Conservation (phyloP, 2,329 filamentous ascomycete species). For the Alternaria brassicicola region DNA sequence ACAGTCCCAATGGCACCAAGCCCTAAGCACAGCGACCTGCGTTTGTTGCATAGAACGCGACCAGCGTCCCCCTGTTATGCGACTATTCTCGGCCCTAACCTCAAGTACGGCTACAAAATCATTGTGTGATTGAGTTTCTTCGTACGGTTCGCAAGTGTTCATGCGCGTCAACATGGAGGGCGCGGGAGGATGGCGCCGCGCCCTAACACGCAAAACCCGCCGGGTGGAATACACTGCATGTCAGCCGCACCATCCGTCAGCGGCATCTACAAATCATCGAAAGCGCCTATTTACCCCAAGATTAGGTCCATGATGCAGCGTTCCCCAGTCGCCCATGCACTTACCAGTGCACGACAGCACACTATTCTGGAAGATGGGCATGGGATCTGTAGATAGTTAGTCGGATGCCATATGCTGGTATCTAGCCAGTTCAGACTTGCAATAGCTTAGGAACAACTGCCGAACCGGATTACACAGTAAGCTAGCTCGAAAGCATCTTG, state of each 20-base stretch:
- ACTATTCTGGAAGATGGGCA: slow-evolving; percentile 12
- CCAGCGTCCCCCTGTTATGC: neutral
- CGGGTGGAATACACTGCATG: slow-evolving; percentile 11
- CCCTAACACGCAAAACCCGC: slow-evolving; percentile 12
- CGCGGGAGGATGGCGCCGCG: slow-evolving; percentile 10
- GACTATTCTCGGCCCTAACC: neutral
- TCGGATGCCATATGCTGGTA: slow-evolving; percentile 9
- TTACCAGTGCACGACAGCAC: slow-evolving; percentile 20
- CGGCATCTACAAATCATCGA: slow-evolving; percentile 24
- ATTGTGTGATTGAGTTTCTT: neutral
- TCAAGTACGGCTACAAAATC: no score
- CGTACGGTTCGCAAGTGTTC: neutral
- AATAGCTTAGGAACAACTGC: slow-evolving; percentile 8
- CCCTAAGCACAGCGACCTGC: neutral
- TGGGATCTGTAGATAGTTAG: slow-evolving; percentile 6
- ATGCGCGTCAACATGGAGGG: slow-evolving; percentile 7
- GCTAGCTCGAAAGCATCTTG: slow-evolving; percentile 31
- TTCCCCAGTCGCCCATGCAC: slow-evolving; percentile 14
- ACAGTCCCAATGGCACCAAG: neutral
- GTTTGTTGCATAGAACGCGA: neutral
- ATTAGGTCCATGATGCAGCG: slow-evolving; percentile 24
- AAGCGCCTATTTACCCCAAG: slow-evolving; percentile 23
- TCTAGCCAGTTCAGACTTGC: neutral
- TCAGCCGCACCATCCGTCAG: slow-evolving; percentile 26
- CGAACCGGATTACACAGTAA: slow-evolving; percentile 18